These are phyloP conservation scores for Leishmania tarentolae DNA, from an alignment of 208 protist species.

Conservation along the genomic window DNA sequence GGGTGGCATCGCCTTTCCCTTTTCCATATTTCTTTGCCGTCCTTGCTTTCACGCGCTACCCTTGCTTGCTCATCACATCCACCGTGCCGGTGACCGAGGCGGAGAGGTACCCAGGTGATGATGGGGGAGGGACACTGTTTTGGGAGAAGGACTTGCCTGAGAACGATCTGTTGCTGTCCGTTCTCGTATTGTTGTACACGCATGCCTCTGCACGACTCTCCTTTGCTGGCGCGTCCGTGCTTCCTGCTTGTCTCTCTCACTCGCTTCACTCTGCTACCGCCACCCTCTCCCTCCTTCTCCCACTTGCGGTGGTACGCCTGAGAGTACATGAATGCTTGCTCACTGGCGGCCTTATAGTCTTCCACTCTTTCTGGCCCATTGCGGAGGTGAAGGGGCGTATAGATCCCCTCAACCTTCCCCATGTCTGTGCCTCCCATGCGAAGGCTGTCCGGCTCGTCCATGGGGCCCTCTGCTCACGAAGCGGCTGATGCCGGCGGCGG, in stretches of 20 bases:
- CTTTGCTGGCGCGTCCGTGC: not conserved
- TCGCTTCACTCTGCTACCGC: not conserved
- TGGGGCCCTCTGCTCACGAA: not conserved
- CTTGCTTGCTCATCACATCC: not conserved
- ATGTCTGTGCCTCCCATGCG: not conserved
- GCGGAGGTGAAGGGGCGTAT: not conserved
- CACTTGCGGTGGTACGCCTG: not conserved
- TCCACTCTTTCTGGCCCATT: not conserved
- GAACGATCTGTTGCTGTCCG: not conserved
- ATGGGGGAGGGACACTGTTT: not conserved
- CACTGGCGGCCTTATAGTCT: not conserved
- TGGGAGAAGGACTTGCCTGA: not conserved
- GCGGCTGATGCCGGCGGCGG: slow-evolving; percentile 3
- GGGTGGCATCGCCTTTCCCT: not conserved
- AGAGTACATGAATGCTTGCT: too few relatives aligned
- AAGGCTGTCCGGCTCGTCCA: not conserved
- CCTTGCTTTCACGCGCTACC: not conserved
- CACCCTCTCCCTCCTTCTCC: not conserved
- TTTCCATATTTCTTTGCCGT: not conserved
- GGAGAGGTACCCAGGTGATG: not conserved
- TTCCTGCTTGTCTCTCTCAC: not conserved
- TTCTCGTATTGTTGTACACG: not conserved
- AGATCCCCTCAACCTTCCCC: not conserved
- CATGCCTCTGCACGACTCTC: not conserved
- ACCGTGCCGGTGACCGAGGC: not conserved